These are phyloP conservation scores for Skeletonema grethae DNA, from an alignment of 108 stramenopile species.

Conservation along the genomic window DNA sequence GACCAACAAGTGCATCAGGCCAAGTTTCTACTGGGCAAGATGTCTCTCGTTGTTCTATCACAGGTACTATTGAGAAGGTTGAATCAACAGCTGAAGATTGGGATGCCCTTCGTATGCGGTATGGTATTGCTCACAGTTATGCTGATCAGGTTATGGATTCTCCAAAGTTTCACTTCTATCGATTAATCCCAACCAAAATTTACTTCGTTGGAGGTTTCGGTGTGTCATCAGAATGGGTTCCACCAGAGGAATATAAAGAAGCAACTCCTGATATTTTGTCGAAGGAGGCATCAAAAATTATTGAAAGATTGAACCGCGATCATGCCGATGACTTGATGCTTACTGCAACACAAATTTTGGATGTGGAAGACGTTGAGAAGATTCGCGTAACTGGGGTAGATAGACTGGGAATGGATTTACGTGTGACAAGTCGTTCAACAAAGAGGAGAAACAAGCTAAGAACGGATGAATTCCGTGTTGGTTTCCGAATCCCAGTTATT, in stretches of 20 bases:
- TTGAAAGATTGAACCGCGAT: constrained; percentile 71
- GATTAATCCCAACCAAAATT: constrained; percentile 82
- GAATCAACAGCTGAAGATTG: constrained; percentile 74
- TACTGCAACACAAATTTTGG: constrained; percentile 74
- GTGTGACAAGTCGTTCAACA: constrained; percentile 80
- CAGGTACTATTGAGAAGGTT: constrained; percentile 81
- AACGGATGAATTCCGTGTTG: constrained; percentile 96
- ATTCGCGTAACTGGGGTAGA: constrained; percentile 91
- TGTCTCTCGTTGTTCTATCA: constrained; percentile 93
- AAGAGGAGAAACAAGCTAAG: constrained; percentile 78
- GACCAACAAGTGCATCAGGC: constrained; percentile 21
- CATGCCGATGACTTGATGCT: constrained; percentile 65
- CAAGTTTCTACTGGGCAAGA: constrained; percentile 65
- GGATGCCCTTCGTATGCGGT: constrained; percentile 87
- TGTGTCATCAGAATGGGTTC: constrained; percentile 93
- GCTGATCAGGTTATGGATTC: constrained; percentile 95
- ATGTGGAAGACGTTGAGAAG: constrained; percentile 60
- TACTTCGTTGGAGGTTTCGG: constrained; percentile 98
- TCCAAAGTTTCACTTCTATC: constrained; percentile 93
- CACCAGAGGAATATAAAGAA: constrained; percentile 78
- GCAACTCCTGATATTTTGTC: constrained; percentile 93
- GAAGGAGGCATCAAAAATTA: constrained; percentile 86
- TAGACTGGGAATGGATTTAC: constrained; percentile 94
- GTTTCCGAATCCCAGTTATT: constrained; percentile 90
- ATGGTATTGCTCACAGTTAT: constrained; percentile 91